These are phyloP conservation scores for Nothopassalora personata DNA, from an alignment of 2,329 filamentous ascomycete genomes.

Conservation along the genomic window DNA sequence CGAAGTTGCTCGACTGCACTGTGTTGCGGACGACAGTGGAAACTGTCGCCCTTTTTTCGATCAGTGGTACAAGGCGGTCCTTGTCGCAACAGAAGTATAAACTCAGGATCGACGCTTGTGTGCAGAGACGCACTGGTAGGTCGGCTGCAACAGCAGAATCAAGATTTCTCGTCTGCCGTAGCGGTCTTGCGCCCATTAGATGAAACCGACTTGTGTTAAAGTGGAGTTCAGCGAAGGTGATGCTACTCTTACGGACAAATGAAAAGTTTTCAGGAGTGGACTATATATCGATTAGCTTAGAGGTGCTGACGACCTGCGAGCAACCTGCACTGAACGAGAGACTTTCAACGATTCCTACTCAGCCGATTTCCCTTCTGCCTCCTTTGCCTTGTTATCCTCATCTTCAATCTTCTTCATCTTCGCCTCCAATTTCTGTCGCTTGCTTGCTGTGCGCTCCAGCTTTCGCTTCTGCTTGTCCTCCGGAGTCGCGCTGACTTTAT, in stretches of 20 bases:
- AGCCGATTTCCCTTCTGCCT: background rate
- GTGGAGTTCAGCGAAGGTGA: background rate
- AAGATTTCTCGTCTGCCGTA: too few species aligned
- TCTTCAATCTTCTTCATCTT: conserved; percentile 5
- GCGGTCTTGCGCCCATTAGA: too few species aligned
- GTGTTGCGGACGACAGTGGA: too few species aligned
- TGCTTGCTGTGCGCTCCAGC: background rate
- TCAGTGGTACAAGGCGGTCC: too few species aligned
- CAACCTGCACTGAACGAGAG: background rate
- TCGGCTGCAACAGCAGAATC: too few species aligned
- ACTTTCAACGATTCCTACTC: background rate
- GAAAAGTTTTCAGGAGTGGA: background rate
- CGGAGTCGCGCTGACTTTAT: conserved; percentile 2
- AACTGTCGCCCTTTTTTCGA: too few species aligned
- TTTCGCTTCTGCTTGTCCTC: conserved; percentile 4
- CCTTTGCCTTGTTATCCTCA: background rate
- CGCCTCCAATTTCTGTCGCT: conserved; percentile 2
- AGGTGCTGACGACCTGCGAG: background rate
- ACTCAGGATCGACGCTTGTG: too few species aligned
- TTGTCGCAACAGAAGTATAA: too few species aligned
- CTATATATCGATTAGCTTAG: background rate
- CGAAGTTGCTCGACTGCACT: too few species aligned
- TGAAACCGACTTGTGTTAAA: too few species aligned
- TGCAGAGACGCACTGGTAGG: too few species aligned
- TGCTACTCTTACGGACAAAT: background rate